Conservation (phyloP, 352 stramenopile genomes). For the Pythium rishiriense region DNA sequence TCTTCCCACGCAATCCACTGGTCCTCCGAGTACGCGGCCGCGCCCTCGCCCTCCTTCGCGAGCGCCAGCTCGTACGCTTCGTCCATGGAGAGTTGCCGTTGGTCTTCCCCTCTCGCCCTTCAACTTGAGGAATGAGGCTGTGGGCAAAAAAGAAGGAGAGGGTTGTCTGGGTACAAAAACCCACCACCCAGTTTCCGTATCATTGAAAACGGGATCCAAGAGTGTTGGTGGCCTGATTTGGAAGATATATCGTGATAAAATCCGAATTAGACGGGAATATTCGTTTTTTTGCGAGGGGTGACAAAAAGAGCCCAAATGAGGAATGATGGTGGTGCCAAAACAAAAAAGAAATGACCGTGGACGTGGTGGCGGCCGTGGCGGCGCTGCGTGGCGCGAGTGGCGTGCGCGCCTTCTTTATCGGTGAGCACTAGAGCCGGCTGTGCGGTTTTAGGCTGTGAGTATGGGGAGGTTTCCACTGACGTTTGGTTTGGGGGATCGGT, state of each 20-base stretch:
- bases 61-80: slow-evolving; percentile 22
- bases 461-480: too few relatives aligned
- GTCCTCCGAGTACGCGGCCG: slow-evolving; percentile 14
- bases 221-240: too few relatives aligned
- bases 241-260: too few relatives aligned
- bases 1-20: slow-evolving; percentile 30
- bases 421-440: slow-evolving; percentile 11
- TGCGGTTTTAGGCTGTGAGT: background rate
- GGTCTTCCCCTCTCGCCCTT: background rate
- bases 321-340: background rate
- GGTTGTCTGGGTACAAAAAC: background rate
- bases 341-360: slow-evolving; percentile 5
- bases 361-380: slow-evolving; percentile 6
- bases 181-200: background rate
- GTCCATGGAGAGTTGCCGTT: slow-evolving; percentile 9
- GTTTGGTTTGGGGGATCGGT: background rate
- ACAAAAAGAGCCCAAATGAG: background rate
- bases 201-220: too few relatives aligned
- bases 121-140: slow-evolving; percentile 6
- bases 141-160: background rate
- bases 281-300: too few relatives aligned
- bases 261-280: too few relatives aligned
- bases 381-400: slow-evolving; percentile 37
- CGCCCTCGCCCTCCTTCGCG: slow-evolving; percentile 9
- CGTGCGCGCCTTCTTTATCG: slow-evolving; percentile 44